Base-by-base conservation (phyloP, 306 rosid genomes). In the Sphenostylis stenocarpa region DNA sequence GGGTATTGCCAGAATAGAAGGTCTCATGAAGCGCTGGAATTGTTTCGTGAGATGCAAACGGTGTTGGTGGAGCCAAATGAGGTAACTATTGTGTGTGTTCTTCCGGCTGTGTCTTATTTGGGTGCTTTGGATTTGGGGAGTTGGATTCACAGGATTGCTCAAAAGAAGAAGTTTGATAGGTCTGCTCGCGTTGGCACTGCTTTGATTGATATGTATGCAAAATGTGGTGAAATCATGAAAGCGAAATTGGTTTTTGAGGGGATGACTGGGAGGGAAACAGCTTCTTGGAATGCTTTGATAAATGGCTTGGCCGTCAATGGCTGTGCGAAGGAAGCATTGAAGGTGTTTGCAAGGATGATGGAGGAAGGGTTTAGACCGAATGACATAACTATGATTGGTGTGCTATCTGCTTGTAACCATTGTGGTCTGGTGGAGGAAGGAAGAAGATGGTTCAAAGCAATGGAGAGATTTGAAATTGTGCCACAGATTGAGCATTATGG, bases 241-340 rank as follows among this genome's bases (percentile, higher is more conserved):
- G 94, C 92, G 3, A 87, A 71, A 75, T 71, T 23, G 45, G 63
- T 87, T 47, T 92, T 90, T 34, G 81, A 83, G 29, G 79, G 48
- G 76, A 88, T 81, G 77, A 67, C 77, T 61, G 77, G 79, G 70
- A 90, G 78, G 44, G 91, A 77, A 83, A 83, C 80, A 0, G 77
- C 88, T 83, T 77, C 89, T 6, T 92, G 93, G 96, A 92, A 92
- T 88, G 96, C 97, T 44, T 51, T 90, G 82, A 90, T 92, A 73
- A 83, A 87, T 58, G 93, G 96, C 39, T 86, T 84, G 60, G 97
- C 96, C 17, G 75, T 89, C 70, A 92, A 92, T 65, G 97, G 93
- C 34, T 4, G 73, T 80, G 93, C 86, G 1, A 71, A 81, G 83
- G 91, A 87, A 76, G 93, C 93, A 7, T 56, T 90, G 83, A 84